Evolutionary conservation across 306 rosid genomes (phyloP).

Genomic region (Oemleria cerasiformis): DNA sequence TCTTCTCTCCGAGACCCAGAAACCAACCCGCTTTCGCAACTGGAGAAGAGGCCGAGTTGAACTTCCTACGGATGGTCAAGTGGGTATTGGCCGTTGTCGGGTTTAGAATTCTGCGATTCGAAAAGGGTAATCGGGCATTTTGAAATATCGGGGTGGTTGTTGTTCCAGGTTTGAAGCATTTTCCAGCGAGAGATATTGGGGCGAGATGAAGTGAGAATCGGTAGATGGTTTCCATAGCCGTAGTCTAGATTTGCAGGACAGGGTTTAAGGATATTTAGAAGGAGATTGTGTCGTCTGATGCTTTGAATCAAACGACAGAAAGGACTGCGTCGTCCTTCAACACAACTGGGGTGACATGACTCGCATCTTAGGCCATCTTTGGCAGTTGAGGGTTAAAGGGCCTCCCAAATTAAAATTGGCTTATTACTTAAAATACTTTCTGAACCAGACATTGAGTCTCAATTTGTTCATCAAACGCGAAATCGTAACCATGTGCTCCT

Average conservation of each 20-base stretch:
- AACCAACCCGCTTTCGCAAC: slow-evolving; percentile 76
- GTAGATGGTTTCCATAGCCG: slow-evolving; percentile 49
- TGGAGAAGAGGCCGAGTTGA: slow-evolving; percentile 36
- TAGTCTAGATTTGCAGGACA: background rate
- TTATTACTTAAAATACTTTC: too few species aligned
- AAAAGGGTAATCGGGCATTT: background rate
- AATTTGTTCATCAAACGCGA: too few species aligned
- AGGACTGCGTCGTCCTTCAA: background rate
- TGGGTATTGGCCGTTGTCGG: slow-evolving; percentile 5
- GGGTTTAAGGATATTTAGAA: background rate
- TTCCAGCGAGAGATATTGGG: slow-evolving; percentile 28
- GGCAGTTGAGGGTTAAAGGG: too few species aligned
- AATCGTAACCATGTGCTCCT: too few species aligned
- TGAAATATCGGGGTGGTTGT: slow-evolving; percentile 24
- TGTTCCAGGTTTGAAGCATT: slow-evolving; percentile 9
- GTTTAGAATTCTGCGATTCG: slow-evolving; percentile 9
- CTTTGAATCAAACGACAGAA: background rate
- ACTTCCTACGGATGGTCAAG: slow-evolving; percentile 14
- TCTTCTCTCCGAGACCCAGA: slow-evolving; percentile 57
- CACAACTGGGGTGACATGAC: background rate
- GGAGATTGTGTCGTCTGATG: background rate
- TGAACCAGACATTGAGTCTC: too few species aligned
- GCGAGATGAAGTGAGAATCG: slow-evolving; percentile 41
- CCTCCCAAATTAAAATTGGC: too few species aligned
- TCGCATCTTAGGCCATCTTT: too few species aligned